Base-by-base conservation (phyloP, 2,329 filamentous ascomycete genomes). In the Exophiala alcalophila region DNA sequence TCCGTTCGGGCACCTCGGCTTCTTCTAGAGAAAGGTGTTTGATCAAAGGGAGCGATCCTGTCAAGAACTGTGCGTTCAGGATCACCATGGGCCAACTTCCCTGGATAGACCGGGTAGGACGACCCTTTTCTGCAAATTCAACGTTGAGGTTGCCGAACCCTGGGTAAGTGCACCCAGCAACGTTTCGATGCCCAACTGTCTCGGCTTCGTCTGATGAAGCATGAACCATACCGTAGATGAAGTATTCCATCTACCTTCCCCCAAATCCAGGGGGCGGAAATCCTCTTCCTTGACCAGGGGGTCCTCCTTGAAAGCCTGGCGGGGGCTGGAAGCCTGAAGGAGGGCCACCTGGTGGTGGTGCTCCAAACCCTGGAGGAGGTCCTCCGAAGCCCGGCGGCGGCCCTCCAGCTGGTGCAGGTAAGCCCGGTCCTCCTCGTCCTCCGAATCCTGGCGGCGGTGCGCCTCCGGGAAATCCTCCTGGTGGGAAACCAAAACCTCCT, bases 231-330 rank as follows among this genome's bases (percentile, higher is more conserved):
- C 20, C 29, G 14, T 19, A 28, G 4, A 12, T 10, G 5, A 9
- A 20, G 1, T 12, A 21, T 30, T 20, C 11, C 14, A 29, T 38
- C 20, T 46, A 49, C 19, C 47, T 34, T 12, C 67, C 66, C 49
- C 66, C 67, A 56, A 73, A 73, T 23, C 71, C 72, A 34, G 70
- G 70, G 26, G 73, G 73, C 38, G 73, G 72, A 55, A 67, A 74
- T 39, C 71, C 71, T 53, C 72, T 67, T 39, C 72, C 72, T 54
- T 67, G 66, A 6, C 69, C 69, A 5, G 81, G 80, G 45, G 84
- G 81, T 49, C 80, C 37, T 15, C 49, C 81, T 67, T 88, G 84
- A 69, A 91, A 91, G 51, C 86, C 50, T 16, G 49, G 49, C 10
- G 49, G 49, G 9, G 38, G 46, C 28, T 35, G 46, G 24, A 50